phyloP scores from a whole-genome alignment of 78 protist species.

The Dictyostelium discoideum region DNA sequence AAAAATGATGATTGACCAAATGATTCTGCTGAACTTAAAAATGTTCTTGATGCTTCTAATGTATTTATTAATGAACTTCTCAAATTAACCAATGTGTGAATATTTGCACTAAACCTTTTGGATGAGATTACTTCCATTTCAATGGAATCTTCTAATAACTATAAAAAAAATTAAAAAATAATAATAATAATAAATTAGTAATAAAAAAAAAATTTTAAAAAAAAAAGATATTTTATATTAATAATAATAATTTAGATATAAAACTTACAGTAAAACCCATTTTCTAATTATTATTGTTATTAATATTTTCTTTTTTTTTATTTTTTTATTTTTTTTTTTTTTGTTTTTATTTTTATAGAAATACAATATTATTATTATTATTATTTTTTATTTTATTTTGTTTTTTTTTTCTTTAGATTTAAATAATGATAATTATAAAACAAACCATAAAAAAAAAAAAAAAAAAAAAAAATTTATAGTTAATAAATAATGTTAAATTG shows the following conservation, averaged over 20 bases:
- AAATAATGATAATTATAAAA: too few relatives aligned
- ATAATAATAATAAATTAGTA: not conserved
- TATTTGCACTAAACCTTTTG: conserved; percentile 40
- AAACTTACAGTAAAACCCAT: conserved; percentile 3
- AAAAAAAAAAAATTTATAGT: too few relatives aligned
- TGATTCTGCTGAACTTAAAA: conserved; percentile 50
- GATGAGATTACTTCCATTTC: conserved; percentile 56
- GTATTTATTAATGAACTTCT: conserved; percentile 55
- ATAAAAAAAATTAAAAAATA: not conserved
- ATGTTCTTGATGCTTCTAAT: conserved; percentile 43
- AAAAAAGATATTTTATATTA: not conserved
- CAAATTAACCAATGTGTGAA: conserved; percentile 29
- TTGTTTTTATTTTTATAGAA: too few relatives aligned
- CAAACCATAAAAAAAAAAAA: too few relatives aligned
- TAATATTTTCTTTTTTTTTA: too few relatives aligned
- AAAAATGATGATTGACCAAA: conserved; percentile 63
- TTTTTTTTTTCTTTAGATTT: too few relatives aligned
- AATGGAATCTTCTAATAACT: conserved; percentile 50
- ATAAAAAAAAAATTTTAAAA: too few relatives aligned
- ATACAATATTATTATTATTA: not conserved
- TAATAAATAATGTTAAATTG: not conserved
- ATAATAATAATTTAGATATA: too few relatives aligned
- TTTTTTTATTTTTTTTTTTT: too few relatives aligned
- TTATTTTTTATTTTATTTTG: too few relatives aligned
- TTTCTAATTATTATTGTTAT: not conserved